A percentile compares a stretch with the other conserved stretches of the same genome.
phyloP scores from a whole-genome alignment of 2,329 filamentous ascomycete genomes.

The Pseudogymnoascus sp. region DNA sequence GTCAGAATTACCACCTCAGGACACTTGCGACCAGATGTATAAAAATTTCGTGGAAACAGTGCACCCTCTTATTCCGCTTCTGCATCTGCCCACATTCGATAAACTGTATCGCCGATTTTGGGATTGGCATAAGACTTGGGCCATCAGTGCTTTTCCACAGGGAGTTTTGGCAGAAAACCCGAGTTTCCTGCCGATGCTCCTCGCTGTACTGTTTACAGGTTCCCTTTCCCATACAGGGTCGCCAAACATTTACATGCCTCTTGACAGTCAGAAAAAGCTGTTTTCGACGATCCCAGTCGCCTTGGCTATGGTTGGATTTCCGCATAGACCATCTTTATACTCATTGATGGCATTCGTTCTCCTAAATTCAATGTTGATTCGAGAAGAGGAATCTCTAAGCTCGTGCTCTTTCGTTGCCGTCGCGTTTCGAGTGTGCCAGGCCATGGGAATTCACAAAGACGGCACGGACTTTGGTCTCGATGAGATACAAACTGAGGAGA shows the following conservation, averaged over 20 bases:
- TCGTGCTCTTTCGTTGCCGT: slow-evolving; percentile 41
- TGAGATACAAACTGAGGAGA: slow-evolving; percentile 53
- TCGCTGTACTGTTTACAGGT: slow-evolving; percentile 5
- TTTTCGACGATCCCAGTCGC: slow-evolving; percentile 42
- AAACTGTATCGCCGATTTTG: neutral
- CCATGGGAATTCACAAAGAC: slow-evolving; percentile 37
- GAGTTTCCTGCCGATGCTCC: slow-evolving; percentile 2
- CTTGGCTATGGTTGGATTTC: slow-evolving; percentile 49
- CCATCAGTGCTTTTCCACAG: neutral
- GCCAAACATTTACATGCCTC: neutral
- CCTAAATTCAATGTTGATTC: slow-evolving; percentile 44
- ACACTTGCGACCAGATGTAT: slow-evolving; percentile 7
- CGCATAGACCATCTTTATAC: slow-evolving; percentile 48
- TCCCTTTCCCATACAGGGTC: neutral
- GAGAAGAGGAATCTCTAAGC: slow-evolving; percentile 45
- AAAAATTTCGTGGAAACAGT: slow-evolving; percentile 5
- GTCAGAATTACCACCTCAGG: neutral
- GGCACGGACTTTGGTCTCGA: slow-evolving; percentile 42
- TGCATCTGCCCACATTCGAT: slow-evolving; percentile 8
- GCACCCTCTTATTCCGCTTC: slow-evolving; percentile 4
- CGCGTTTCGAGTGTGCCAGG: slow-evolving; percentile 35
- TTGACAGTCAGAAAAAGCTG: neutral
- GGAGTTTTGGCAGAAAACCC: slow-evolving; percentile 7
- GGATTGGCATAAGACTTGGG: slow-evolving; percentile 4
- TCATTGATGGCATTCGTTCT: slow-evolving; percentile 53